Percentiles rank a stretch among this genome's conserved stretches.
These are phyloP conservation scores for Chaetomium tenue DNA, from an alignment of 495 filamentous ascomycete genomes.

Conservation along the genomic window DNA sequence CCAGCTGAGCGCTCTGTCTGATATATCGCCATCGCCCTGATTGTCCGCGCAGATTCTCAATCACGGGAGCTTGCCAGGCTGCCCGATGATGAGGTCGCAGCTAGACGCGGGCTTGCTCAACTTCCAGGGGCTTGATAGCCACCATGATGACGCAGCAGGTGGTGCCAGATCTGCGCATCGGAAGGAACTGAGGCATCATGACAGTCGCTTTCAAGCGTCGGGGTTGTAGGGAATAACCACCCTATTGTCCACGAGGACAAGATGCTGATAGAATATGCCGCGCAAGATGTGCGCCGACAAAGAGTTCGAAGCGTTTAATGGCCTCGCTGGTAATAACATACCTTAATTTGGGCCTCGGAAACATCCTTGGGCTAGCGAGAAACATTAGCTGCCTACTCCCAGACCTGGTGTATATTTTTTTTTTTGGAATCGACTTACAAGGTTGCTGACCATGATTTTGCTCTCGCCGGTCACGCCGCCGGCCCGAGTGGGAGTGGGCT, in stretches of 20 bases:
- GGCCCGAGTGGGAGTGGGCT: slow-evolving; percentile 59
- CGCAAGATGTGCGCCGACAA: slow-evolving; percentile 48
- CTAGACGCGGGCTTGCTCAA: slow-evolving; percentile 50
- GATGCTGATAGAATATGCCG: slow-evolving; percentile 45
- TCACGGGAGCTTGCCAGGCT: slow-evolving; percentile 56
- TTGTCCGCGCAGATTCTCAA: slow-evolving; percentile 25
- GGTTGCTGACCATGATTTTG: slow-evolving; percentile 96
- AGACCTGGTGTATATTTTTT: background rate
- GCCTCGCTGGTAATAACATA: slow-evolving; percentile 88
- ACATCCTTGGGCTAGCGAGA: slow-evolving; percentile 80
- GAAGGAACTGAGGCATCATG: slow-evolving; percentile 42
- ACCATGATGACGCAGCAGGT: slow-evolving; percentile 20
- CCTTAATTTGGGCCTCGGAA: slow-evolving; percentile 93
- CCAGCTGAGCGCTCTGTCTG: slow-evolving; percentile 27
- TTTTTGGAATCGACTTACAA: slow-evolving; percentile 64
- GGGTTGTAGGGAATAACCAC: slow-evolving; percentile 23
- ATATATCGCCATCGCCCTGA: slow-evolving; percentile 27
- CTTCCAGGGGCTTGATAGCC: slow-evolving; percentile 39
- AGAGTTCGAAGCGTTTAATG: slow-evolving; percentile 52
- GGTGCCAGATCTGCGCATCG: slow-evolving; percentile 28
- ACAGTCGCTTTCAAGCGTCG: slow-evolving; percentile 30
- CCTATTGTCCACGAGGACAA: slow-evolving; percentile 40
- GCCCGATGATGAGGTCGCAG: slow-evolving; percentile 39
- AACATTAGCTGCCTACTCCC: slow-evolving; percentile 53
- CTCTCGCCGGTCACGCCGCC: slow-evolving; percentile 66